Conservation (phyloP, 371 early-diverging fungal species). For the Zychaea mexicana region DNA sequence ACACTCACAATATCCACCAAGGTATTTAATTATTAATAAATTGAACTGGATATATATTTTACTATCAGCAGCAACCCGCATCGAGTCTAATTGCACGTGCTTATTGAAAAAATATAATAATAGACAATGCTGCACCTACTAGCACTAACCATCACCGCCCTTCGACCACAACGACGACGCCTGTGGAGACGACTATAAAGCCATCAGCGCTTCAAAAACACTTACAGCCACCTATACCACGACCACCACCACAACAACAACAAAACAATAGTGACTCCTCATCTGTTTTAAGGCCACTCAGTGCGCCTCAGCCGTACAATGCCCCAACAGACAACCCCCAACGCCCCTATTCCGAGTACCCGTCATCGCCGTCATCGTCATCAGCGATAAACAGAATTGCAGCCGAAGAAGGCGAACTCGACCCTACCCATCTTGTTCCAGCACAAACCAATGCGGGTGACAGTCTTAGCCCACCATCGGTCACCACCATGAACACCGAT, state of each 20-base stretch:
- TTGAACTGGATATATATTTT: neutral
- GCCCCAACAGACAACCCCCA: neutral
- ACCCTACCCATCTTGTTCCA: conserved; percentile 48
- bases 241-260: conserved; percentile 4
- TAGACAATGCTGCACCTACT: neutral
- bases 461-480: conserved; percentile 33
- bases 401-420: conserved; percentile 41
- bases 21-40: neutral
- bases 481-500: conserved; percentile 28
- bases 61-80: neutral
- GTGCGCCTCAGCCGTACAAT: conserved; percentile 1
- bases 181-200: neutral
- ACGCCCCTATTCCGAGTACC: conserved; percentile 12
- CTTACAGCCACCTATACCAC: neutral
- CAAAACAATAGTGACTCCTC: neutral
- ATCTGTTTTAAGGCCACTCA: neutral
- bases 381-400: conserved; percentile 1
- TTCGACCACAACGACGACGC: conserved; percentile 6
- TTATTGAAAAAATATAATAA: neutral
- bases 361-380: neutral
- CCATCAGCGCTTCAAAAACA: neutral
- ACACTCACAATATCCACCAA: neutral
- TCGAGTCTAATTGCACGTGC: conserved; percentile 1
- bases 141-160: neutral
- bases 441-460: conserved; percentile 55